Base-by-base conservation (phyloP, 345 rosid genomes). In the Carallia brachiata region DNA sequence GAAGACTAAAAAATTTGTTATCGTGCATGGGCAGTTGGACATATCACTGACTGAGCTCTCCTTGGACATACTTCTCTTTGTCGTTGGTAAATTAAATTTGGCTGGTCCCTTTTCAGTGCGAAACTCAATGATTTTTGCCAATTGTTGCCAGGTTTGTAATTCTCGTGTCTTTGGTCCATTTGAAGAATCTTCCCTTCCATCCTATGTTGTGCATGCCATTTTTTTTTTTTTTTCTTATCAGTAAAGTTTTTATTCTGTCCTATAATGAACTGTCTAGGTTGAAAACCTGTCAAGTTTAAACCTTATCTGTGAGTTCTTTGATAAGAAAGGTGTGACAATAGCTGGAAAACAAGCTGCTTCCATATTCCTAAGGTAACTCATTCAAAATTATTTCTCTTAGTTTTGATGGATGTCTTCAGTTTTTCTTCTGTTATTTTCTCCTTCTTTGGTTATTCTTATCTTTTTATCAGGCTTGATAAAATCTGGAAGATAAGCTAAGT, bases 101-200 rank as follows among this genome's bases (percentile, higher is more conserved):
- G 96, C 97, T 69, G 98, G 98, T 76, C 98, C 98, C 27, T 91
- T 85, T 80, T 78, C 93, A 52, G 81, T 88, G 75, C 87, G 84
- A 78, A 88, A 83, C 75, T 74, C 94, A 61, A 68, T 48, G 67
- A 85, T 89, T 78, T 77, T 89, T 70, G 82, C 96, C 76, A 89
- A 89, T 71, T 84, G 86, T 71, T 89, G 97, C 91, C 91, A 89
- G 98, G 98, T 93, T 58, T 65, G 60, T 60, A 34, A 31, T 56
- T 47, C 36, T 32, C 48, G 47, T 62, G 28, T 69, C 47, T 56
- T 70, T 71, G 61, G 48, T 64, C 68, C 62, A 50, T 61, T 36
- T 44, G 17, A 59, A 34, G 32, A 16, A 30, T 37, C 66, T 36
- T 30, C 17, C 12, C 34, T 39, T 30, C 53, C 34, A 52, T 56